phyloP scores from a whole-genome alignment of 2,329 filamentous ascomycete species.

The Didymella arachidicola region DNA sequence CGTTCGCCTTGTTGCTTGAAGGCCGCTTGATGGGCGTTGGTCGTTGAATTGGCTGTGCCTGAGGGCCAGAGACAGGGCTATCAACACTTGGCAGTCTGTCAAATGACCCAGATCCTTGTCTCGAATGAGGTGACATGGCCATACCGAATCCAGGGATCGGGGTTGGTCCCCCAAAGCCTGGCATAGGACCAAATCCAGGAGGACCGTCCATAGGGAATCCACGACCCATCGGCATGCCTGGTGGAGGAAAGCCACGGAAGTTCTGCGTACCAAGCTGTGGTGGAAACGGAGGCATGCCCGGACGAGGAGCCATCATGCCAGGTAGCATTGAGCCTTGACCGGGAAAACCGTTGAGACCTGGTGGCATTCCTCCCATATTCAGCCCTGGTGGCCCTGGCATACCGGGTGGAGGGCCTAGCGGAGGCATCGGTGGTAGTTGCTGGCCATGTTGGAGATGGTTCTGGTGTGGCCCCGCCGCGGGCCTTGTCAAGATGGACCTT shows the following conservation, averaged over 20 bases:
- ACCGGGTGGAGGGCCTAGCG: constrained; percentile 64
- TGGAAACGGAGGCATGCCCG: constrained; percentile 64
- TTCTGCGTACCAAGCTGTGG: constrained; percentile 59
- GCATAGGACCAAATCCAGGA: constrained; percentile 50
- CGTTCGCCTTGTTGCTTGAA: constrained; percentile 70
- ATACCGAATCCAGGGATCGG: constrained; percentile 52
- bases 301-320: constrained; percentile 62
- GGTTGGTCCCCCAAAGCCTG: constrained; percentile 46
- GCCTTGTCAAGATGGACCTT: constrained; percentile 69
- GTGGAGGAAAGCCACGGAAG: constrained; percentile 65
- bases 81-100: constrained; percentile 66
- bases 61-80: constrained; percentile 55
- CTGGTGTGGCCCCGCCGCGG: constrained; percentile 56
- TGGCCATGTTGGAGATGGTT: constrained; percentile 63
- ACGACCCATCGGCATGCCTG: constrained; percentile 67
- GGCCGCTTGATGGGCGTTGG: constrained; percentile 90
- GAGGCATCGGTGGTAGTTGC: constrained; percentile 70
- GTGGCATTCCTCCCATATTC: constrained; percentile 55
- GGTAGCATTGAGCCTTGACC: constrained; percentile 63
- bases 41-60: constrained; percentile 77
- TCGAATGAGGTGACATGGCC: constrained; percentile 67
- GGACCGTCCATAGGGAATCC: constrained; percentile 64
- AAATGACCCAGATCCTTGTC: constrained; percentile 74
- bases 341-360: constrained; percentile 59
- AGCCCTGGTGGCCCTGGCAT: constrained; percentile 64